Evolutionary conservation across 2,329 filamentous ascomycete genomes (phyloP).

Genomic region (Aquanectria penicillioides): DNA sequence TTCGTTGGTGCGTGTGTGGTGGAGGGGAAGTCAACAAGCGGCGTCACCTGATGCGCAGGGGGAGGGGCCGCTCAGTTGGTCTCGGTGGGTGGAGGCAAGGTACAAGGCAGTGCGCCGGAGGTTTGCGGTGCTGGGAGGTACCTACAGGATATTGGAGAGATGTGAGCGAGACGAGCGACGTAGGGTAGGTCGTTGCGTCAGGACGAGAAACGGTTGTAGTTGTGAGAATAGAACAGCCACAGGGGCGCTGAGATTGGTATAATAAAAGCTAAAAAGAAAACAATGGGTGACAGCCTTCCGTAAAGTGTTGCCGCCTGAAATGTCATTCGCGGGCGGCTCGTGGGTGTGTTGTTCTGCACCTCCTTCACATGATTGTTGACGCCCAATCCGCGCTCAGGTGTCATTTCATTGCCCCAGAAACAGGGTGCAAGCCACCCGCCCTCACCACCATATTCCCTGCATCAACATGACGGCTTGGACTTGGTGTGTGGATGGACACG

Average conservation of each 20-base stretch:
- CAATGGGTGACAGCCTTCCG: not conserved
- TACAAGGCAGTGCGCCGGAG: not conserved
- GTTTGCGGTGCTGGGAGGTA: not conserved
- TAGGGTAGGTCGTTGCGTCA: conserved; percentile 8
- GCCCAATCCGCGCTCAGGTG: conserved; percentile 35
- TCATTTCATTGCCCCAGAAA: conserved; percentile 43
- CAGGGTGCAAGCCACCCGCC: conserved; percentile 29
- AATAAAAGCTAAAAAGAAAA: not conserved
- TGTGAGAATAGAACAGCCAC: not conserved
- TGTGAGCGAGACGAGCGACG: not conserved
- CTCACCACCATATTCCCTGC: conserved; percentile 6
- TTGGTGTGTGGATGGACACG: not conserved
- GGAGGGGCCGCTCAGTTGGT: conserved; percentile 20
- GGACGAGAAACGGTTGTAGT: not conserved
- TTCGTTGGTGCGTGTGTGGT: conserved; percentile 28
- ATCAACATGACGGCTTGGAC: not conserved
- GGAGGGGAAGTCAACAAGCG: conserved; percentile 43
- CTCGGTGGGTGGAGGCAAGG: conserved; percentile 18
- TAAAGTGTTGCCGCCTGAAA: conserved; percentile 15
- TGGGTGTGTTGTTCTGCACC: conserved; percentile 36
- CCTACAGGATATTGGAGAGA: not conserved
- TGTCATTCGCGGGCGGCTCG: not conserved
- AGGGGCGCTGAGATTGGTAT: not conserved
- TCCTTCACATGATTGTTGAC: conserved; percentile 36
- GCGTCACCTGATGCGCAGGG: conserved; percentile 42